A percentile compares a stretch with the other conserved stretches of the same genome.
Conservation (phyloP, 441 rosid species). For the Brassica hybrid region DNA sequence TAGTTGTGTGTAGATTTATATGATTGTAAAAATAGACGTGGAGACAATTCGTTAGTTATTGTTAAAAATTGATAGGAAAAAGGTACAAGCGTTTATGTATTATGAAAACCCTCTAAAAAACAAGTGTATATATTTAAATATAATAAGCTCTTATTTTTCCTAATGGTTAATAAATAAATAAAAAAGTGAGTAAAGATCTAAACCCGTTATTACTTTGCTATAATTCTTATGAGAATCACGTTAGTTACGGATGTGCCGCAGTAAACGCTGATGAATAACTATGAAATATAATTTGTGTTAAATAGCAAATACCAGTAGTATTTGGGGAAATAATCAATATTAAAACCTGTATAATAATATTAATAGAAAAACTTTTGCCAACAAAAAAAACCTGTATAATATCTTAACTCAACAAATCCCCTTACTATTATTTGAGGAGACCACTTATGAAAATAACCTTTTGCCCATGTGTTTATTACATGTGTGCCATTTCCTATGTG, state of each 20-base stretch:
- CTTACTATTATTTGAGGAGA: too few relatives aligned
- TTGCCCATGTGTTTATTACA: too few relatives aligned
- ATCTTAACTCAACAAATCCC: too few relatives aligned
- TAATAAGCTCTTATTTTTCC: neutral
- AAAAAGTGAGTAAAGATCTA: constrained; percentile 1
- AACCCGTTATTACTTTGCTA: neutral
- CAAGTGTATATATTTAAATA: neutral
- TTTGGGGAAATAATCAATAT: neutral
- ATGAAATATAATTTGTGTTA: neutral
- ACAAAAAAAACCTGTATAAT: too few relatives aligned
- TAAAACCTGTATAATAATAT: neutral
- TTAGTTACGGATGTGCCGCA: neutral
- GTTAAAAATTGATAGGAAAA: neutral
- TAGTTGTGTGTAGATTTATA: neutral
- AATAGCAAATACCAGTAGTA: neutral
- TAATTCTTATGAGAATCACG: constrained; percentile 5
- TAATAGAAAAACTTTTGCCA: too few relatives aligned
- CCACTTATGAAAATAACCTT: too few relatives aligned
- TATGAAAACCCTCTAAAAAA: neutral
- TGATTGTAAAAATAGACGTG: constrained; percentile 16
- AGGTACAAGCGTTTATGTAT: neutral
- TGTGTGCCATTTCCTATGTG: too few relatives aligned
- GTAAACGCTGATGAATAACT: constrained; percentile 3
- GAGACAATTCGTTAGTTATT: constrained; percentile 11
- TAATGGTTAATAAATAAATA: neutral